Evolutionary conservation across 208 protist genomes (phyloP).

Genomic region (Baffinella frigidus): DNA sequence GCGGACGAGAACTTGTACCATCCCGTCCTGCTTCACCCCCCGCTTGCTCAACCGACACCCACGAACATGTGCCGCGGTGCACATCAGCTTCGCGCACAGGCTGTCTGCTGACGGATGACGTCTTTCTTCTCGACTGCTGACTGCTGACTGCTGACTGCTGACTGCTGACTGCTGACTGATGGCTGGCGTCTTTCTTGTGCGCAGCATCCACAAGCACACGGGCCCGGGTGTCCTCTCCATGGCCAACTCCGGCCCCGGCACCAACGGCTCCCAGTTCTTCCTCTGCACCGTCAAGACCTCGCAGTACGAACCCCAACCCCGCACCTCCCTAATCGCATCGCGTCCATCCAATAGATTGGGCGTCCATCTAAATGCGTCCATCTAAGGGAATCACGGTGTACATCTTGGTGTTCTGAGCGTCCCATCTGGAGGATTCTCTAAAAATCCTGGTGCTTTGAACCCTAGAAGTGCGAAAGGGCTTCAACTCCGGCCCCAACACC

Average conservation of each 20-base stretch:
- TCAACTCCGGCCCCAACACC: constrained; percentile 60
- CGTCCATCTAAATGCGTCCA: no score
- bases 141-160: background rate
- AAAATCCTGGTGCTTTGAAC: no score
- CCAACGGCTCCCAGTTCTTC: constrained; percentile 67
- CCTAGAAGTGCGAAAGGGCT: no score
- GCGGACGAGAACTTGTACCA: constrained; percentile 70
- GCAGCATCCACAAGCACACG: constrained; percentile 66
- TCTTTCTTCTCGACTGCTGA: background rate
- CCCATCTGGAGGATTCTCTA: no score
- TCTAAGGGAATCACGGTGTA: no score
- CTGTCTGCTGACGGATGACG: background rate
- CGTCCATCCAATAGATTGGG: no score
- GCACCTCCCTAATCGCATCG: no score
- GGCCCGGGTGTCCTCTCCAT: constrained; percentile 61
- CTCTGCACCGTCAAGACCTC: constrained; percentile 61
- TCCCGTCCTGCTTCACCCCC: background rate
- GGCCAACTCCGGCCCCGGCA: constrained; percentile 65
- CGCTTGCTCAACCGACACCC: no score
- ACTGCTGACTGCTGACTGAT: background rate
- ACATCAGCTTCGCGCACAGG: background rate
- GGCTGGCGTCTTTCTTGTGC: background rate
- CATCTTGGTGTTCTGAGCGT: no score
- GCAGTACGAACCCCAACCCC: no score
- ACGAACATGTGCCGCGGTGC: no score